Evolutionary conservation across 257 asterid species (phyloP), one percentile per base, ranked within the genome.

Genomic region (Gardenia jasminoides): DNA sequence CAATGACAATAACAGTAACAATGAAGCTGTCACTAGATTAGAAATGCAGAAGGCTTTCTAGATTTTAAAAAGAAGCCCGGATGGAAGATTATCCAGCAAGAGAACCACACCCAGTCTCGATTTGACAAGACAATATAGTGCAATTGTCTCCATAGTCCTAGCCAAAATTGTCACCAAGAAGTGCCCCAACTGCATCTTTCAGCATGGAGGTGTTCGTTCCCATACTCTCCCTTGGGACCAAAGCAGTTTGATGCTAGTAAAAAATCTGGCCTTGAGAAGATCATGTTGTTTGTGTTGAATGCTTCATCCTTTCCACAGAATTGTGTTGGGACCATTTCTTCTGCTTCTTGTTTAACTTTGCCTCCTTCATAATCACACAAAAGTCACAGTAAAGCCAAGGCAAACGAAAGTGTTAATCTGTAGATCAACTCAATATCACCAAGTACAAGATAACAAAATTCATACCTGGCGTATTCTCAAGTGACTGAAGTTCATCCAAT

Each of bases 241-340:
- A 84, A 89, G 67, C 84, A 84, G 87, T 84, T 86, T 4, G 94
- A 85, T 22, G 83, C 92, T 12, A 88, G 91, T 77, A 89, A 73
- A 67, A 76, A 75, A 84, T 92, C 96, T 2, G 94, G 91, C 85
- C 88, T 82, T 43, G 92, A 74, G 81, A 80, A 70, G 61, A 88
- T 71, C 83, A 80, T 77, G 79, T 83, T 79, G 79, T 78, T 77
- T 70, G 74, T 81, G 81, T 80, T 74, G 58, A 68, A 78, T 39
- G 67, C 72, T 69, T 87, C 88, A 67, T 77, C 78, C 71, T 77
- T 81, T 58, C 70, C 66, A 64, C 70, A 71, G 50, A 78, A 78
- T 52, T 59, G 82, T 66, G 75, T 47, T 52, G 80, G 86, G 80
- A 31, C 71, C 83, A 86, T 81, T 78, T 79, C 77, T 78, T 50